phyloP scores from a whole-genome alignment of 2,329 filamentous ascomycete species.

The Phialemoniopsis sp. region DNA sequence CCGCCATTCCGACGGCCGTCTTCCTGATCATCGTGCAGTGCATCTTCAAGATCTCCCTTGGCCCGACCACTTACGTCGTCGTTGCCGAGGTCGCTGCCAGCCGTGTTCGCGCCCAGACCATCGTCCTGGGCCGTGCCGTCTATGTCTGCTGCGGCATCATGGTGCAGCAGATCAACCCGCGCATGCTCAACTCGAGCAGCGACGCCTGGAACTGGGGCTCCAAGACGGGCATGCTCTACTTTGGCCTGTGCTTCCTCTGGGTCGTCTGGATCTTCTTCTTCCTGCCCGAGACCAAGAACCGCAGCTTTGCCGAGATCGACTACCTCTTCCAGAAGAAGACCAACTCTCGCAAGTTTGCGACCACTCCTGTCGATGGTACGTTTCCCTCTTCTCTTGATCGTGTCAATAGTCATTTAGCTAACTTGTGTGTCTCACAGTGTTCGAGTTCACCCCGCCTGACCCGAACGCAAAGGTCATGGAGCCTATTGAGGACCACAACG shows the following conservation, averaged over 20 bases:
- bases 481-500: no score
- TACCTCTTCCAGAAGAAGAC: conserved; percentile 35
- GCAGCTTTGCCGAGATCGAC: conserved; percentile 42
- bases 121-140: conserved; percentile 34
- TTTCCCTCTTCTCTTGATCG: no score
- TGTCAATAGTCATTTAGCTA: no score
- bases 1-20: conserved; percentile 13
- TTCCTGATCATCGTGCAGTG: conserved; percentile 33
- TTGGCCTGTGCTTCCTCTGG: conserved; percentile 33
- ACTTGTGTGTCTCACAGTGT: no score
- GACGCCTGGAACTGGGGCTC: conserved; percentile 29
- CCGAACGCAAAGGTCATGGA: no score
- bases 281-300: conserved; percentile 38
- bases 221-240: conserved; percentile 29
- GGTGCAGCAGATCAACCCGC: conserved; percentile 29
- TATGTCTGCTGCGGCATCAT: conserved; percentile 37
- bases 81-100: conserved; percentile 39
- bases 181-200: conserved; percentile 23
- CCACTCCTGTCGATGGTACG: no score
- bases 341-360: conserved; percentile 25
- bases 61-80: conserved; percentile 37
- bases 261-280: conserved; percentile 37
- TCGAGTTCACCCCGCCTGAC: no score
- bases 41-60: conserved; percentile 38
- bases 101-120: conserved; percentile 38